Percentiles rank a stretch among this genome's conserved stretches.
phyloP scores from a whole-genome alignment of 306 rosid species.

The Quercus robur region DNA sequence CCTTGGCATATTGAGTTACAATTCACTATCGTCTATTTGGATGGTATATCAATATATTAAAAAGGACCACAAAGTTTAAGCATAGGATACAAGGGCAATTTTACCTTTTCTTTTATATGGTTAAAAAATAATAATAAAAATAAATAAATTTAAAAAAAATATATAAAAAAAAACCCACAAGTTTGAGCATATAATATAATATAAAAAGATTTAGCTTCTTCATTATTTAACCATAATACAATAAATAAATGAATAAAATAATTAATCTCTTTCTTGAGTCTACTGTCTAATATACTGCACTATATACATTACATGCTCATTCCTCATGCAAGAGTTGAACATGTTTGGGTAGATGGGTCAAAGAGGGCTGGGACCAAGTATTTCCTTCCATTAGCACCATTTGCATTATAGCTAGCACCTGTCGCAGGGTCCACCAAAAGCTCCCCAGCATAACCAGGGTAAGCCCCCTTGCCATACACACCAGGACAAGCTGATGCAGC shows the following conservation, averaged over 20 bases:
- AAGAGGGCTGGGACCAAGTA: slow-evolving; percentile 55
- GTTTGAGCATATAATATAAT: neutral
- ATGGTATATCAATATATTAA: no score
- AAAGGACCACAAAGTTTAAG: no score
- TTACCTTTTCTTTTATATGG: no score
- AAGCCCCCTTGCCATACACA: slow-evolving; percentile 55
- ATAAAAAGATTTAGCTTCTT: neutral
- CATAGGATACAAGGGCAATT: no score
- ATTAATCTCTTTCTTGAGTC: neutral
- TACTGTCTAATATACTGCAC: neutral
- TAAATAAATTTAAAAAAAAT: no score
- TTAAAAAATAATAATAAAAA: no score
- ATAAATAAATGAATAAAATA: slow-evolving; percentile 15
- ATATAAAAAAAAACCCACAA: no score
- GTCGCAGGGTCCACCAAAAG: slow-evolving; percentile 37
- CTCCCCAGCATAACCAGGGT: slow-evolving; percentile 55
- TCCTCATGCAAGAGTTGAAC: slow-evolving; percentile 41
- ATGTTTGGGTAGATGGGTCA: slow-evolving; percentile 49
- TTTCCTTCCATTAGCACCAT: slow-evolving; percentile 47
- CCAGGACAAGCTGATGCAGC: slow-evolving; percentile 67
- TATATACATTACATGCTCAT: no score
- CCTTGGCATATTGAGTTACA: no score
- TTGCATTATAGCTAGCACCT: slow-evolving; percentile 57
- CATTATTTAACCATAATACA: neutral
- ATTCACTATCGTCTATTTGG: no score